Evolutionary conservation across 2,329 filamentous ascomycete genomes (phyloP).

Genomic region (Alternaria ventricosa): DNA sequence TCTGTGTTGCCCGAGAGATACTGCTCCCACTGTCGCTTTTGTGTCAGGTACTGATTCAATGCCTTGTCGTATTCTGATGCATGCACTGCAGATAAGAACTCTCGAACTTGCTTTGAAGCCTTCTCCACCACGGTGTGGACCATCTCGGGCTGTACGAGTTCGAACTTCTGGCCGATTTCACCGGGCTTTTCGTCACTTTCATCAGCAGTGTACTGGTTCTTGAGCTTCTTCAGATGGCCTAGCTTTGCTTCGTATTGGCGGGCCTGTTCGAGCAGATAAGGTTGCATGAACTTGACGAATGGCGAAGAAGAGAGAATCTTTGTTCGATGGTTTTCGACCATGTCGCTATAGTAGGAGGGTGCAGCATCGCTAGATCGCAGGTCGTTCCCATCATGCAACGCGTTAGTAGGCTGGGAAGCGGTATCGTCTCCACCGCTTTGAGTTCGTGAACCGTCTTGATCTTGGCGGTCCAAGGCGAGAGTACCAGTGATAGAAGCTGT

Average conservation of each 20-base stretch:
- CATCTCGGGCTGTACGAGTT: slow-evolving; percentile 94
- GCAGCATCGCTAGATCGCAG: slow-evolving; percentile 75
- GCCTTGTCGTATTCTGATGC: slow-evolving; percentile 97
- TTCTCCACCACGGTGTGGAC: slow-evolving; percentile 82
- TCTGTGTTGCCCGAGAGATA: slow-evolving; percentile 88
- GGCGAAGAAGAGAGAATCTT: slow-evolving; percentile 94
- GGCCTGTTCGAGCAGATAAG: slow-evolving; percentile 89
- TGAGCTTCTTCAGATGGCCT: slow-evolving; percentile 79
- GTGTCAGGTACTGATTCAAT: slow-evolving; percentile 89
- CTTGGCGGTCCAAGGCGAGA: slow-evolving; percentile 22
- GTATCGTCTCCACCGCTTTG: background rate
- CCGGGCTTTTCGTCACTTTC: slow-evolving; percentile 42
- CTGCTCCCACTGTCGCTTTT: slow-evolving; percentile 95
- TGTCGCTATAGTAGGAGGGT: slow-evolving; percentile 92
- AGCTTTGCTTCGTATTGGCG: slow-evolving; percentile 88
- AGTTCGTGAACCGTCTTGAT: slow-evolving; percentile 9
- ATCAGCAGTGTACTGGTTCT: slow-evolving; percentile 68
- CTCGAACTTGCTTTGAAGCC: slow-evolving; percentile 85
- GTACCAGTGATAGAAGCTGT: slow-evolving; percentile 59
- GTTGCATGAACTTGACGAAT: slow-evolving; percentile 93
- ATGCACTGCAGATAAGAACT: slow-evolving; percentile 92
- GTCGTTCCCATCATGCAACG: slow-evolving; percentile 48
- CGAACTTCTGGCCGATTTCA: slow-evolving; percentile 70
- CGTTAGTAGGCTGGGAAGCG: slow-evolving; percentile 1
- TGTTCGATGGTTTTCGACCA: slow-evolving; percentile 91